Percentiles rank a stretch among this genome's conserved stretches.
Evolutionary conservation across 495 filamentous ascomycete genomes (phyloP).

Genomic region (Trichoderma virens): DNA sequence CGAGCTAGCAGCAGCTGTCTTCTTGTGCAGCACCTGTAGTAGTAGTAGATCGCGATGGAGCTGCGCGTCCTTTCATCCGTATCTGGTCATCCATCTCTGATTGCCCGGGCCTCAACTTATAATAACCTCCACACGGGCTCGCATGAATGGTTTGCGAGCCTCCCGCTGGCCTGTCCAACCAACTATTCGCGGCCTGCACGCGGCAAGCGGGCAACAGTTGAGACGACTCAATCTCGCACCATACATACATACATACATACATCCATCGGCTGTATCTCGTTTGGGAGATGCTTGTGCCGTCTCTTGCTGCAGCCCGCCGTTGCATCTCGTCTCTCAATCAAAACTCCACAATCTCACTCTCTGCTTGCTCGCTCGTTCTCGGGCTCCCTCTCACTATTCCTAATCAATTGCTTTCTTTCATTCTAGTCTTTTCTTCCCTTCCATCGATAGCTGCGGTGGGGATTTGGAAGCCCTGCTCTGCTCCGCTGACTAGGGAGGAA

Average conservation of each 20-base stretch:
- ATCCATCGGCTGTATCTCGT: not conserved
- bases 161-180: not conserved
- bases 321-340: not conserved
- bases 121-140: not conserved
- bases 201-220: not conserved
- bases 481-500: not conserved
- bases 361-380: not conserved
- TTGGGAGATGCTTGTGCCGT: not conserved
- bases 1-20: no score
- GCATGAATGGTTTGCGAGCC: not conserved
- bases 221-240: not conserved
- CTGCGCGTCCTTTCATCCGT: no score
- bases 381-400: constrained; percentile 3
- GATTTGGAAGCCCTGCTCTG: not conserved
- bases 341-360: not conserved
- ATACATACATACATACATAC: not conserved
- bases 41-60: no score
- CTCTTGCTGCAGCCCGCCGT: not conserved
- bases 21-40: no score
- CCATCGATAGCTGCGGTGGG: not conserved
- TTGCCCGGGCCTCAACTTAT: no score
- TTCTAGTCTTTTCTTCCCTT: not conserved
- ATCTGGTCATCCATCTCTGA: no score
- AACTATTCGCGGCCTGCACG: not conserved
- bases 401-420: not conserved